Base-by-base conservation (phyloP, 805 yeast genomes). In the Wickerhamomyces chambardii region DNA sequence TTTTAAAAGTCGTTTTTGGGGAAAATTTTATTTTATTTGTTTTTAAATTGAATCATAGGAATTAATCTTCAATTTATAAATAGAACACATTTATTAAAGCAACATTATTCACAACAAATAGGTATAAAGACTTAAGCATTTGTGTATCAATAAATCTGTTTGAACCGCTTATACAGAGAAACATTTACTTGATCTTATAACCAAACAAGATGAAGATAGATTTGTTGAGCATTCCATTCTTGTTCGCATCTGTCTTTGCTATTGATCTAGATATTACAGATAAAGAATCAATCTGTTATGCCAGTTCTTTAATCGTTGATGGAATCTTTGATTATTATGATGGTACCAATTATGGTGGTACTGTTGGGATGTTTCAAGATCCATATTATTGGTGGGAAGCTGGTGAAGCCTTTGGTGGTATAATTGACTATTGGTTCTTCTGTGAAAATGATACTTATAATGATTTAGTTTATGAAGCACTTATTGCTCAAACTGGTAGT, bases 341-440 rank as follows among this genome's bases (percentile, higher is more conserved):
- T 47, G 92, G 90, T 29, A 43, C 45, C 24, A 52, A 64, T 28
- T 53, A 60, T 31, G 89, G 87, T 34, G 87, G 87, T 22, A 15
- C 29, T 3, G 41, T 35, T 11, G 27, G 27, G 26, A 70, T 75
- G 81, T 79, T 83, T 50, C 66, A 73, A 19, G 50, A 66, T 44
- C 92, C 92, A 1, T 83, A 83, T 60, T 83, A 81, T 60, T 87
- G 92, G 87, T 84, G 95, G 95, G 82, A 84, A 57, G 89, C 95
- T 22, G 95, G 95, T 53, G 94, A 85, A 49, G 94, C 87, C 1
- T 81, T 67, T 59, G 75, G 75, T 24, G 61, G 66, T 6, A 55
- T 84, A 64, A 52, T 90, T 26, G 95, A 84, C 50, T 78, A 78
- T 50, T 70, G 84, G 69, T 77, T 58, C 49, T 75, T 75, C 51